phyloP scores from a whole-genome alignment of 2,329 filamentous ascomycete genomes.

The Alternaria panax region DNA sequence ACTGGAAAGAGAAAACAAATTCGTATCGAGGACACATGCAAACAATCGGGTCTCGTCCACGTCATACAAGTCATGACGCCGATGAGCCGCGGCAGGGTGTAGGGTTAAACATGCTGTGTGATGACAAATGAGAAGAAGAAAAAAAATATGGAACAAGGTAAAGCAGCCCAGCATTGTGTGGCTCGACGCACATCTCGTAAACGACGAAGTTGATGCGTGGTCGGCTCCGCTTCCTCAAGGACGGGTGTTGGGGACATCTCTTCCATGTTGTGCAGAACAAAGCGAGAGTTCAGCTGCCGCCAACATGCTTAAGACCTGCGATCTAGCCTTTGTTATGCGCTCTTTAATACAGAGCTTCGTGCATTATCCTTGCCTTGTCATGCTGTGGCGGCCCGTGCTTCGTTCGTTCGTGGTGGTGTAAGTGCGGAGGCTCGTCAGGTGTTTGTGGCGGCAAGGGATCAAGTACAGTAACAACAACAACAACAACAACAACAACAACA shows the following conservation, averaged over 20 bases:
- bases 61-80: conserved; percentile 34
- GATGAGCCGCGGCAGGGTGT: conserved; percentile 26
- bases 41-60: conserved; percentile 33
- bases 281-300: conserved; percentile 29
- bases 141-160: neutral
- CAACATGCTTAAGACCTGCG: conserved; percentile 16
- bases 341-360: conserved; percentile 16
- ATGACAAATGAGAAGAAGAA: conserved; percentile 14
- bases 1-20: conserved; percentile 10
- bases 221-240: conserved; percentile 10
- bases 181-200: conserved; percentile 1
- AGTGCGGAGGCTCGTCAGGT: conserved; percentile 11
- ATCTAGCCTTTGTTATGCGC: conserved; percentile 27
- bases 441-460: conserved; percentile 24
- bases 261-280: conserved; percentile 32
- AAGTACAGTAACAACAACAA: conserved; percentile 26
- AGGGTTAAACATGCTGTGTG: conserved; percentile 39
- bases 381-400: conserved; percentile 32
- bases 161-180: conserved; percentile 9
- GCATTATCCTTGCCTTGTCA: conserved; percentile 23
- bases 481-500: conserved; percentile 26
- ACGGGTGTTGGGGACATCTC: conserved; percentile 17
- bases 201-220: conserved; percentile 1
- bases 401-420: conserved; percentile 23
- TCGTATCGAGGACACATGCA: conserved; percentile 14